Percentiles rank a stretch among this genome's conserved stretches.
phyloP scores from a whole-genome alignment of 2,329 filamentous ascomycete genomes.

The Neurospora sp. region DNA sequence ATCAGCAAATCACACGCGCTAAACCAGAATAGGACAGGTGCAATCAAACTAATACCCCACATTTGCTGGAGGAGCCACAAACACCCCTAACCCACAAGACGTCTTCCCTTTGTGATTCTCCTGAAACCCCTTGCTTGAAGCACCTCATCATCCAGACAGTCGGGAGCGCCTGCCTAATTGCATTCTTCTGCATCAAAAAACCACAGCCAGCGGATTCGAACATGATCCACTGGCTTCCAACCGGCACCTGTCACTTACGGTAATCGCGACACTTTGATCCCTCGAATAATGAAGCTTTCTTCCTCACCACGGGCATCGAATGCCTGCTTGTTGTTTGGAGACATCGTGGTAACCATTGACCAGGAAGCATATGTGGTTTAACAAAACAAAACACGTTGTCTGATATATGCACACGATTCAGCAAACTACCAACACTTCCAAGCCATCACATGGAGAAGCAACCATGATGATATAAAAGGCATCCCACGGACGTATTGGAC shows the following conservation, averaged over 20 bases:
- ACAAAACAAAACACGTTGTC: neutral
- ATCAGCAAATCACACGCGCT: neutral
- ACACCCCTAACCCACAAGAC: neutral
- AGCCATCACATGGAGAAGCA: neutral
- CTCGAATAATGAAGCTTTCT: neutral
- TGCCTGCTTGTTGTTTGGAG: neutral
- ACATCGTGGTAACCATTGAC: neutral
- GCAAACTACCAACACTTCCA: neutral
- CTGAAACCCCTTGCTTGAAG: neutral
- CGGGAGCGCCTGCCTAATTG: neutral
- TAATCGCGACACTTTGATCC: neutral
- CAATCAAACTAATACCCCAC: neutral
- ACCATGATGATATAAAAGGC: neutral
- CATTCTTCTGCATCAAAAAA: neutral
- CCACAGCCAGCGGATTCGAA: neutral
- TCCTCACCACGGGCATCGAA: neutral
- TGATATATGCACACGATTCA: neutral
- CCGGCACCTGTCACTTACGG: neutral
- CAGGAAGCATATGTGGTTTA: neutral
- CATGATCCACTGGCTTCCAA: neutral
- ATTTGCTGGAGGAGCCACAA: neutral
- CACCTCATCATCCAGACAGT: neutral
- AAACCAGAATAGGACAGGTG: neutral
- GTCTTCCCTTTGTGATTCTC: neutral
- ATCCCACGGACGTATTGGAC: neutral